phyloP scores from a whole-genome alignment of 2,329 filamentous ascomycete species.

The Sporothrix luriei region DNA sequence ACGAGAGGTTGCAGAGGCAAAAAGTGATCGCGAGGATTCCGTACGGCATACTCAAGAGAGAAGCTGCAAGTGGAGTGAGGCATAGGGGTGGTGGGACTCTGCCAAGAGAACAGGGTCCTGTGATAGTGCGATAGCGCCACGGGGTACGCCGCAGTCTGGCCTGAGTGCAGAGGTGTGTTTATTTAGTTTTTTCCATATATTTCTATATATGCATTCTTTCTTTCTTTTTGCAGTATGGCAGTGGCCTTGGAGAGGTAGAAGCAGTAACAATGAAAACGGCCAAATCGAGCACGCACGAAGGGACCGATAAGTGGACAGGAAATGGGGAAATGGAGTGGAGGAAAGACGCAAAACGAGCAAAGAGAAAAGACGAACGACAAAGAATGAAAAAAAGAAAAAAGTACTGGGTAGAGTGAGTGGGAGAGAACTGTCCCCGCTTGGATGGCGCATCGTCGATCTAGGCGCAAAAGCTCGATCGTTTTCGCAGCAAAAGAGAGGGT shows the following conservation, averaged over 20 bases:
- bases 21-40: constrained; percentile 14
- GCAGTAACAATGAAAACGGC: not conserved
- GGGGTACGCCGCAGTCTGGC: not conserved
- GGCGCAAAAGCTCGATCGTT: constrained; percentile 31
- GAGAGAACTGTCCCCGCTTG: constrained; percentile 10
- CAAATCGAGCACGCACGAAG: not conserved
- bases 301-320: constrained; percentile 11
- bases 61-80: not conserved
- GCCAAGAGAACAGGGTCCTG: constrained; percentile 24
- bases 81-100: not conserved
- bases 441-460: constrained; percentile 24
- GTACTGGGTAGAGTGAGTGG: not conserved
- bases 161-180: not conserved
- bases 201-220: not conserved
- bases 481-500: constrained; percentile 2
- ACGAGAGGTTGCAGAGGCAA: constrained; percentile 6
- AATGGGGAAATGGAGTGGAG: constrained; percentile 4
- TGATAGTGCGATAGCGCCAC: not conserved
- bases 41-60: not conserved
- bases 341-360: not conserved
- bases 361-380: not conserved
- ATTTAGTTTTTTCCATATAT: not conserved
- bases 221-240: not conserved
- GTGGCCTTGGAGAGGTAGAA: not conserved
- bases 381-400: not conserved